phyloP scores from a whole-genome alignment of 495 filamentous ascomycete genomes.

The Annulohypoxylon stygium region DNA sequence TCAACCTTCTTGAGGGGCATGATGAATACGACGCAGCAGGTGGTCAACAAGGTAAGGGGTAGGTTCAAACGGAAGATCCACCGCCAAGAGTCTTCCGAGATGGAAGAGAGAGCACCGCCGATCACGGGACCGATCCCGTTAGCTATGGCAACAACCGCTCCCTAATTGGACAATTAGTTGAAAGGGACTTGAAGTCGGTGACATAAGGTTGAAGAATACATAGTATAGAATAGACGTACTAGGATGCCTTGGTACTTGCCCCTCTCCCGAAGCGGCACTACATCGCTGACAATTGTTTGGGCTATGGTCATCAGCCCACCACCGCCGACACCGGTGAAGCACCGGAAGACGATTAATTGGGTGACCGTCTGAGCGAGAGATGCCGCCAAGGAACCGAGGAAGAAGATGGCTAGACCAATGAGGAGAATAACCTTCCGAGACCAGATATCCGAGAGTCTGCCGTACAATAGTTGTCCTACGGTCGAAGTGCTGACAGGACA shows the following conservation, averaged over 20 bases:
- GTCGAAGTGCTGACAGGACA: slow-evolving; percentile 60
- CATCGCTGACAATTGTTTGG: slow-evolving; percentile 67
- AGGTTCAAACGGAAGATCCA: slow-evolving; percentile 70
- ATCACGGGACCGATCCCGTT: slow-evolving; percentile 69
- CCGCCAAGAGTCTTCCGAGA: slow-evolving; percentile 60
- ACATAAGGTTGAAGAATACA: not conserved
- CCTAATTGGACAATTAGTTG: slow-evolving; percentile 40
- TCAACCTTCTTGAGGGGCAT: slow-evolving; percentile 65
- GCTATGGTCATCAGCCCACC: slow-evolving; percentile 69
- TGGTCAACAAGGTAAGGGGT: slow-evolving; percentile 60
- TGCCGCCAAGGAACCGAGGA: slow-evolving; percentile 66
- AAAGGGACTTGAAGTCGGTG: not conserved
- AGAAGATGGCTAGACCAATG: slow-evolving; percentile 65
- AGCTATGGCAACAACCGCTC: slow-evolving; percentile 65
- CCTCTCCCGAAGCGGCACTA: slow-evolving; percentile 66
- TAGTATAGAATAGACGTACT: slow-evolving; percentile 39
- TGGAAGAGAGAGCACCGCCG: slow-evolving; percentile 63
- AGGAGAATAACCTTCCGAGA: slow-evolving; percentile 68
- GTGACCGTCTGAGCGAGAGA: slow-evolving; percentile 65
- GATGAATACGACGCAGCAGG: slow-evolving; percentile 62
- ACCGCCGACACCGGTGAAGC: slow-evolving; percentile 68
- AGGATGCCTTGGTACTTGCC: slow-evolving; percentile 73
- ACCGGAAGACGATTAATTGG: slow-evolving; percentile 68
- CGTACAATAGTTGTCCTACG: slow-evolving; percentile 68
- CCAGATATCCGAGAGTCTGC: slow-evolving; percentile 69